These are phyloP conservation scores for Crotalaria pallida DNA, from an alignment of 306 rosid genomes.

Conservation along the genomic window DNA sequence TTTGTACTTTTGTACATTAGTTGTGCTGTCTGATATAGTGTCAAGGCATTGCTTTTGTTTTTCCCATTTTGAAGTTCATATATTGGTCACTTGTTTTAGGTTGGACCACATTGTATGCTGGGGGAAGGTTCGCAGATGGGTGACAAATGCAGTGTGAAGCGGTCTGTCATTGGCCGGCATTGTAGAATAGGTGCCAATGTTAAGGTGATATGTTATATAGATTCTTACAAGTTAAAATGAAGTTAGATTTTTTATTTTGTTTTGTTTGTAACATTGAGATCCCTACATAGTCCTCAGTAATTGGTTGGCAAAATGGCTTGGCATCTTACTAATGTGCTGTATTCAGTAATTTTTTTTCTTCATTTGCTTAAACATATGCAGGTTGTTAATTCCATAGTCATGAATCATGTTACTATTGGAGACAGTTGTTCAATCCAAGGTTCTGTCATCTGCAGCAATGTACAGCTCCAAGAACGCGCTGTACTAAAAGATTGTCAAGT, in stretches of 20 bases:
- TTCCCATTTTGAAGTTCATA: constrained; percentile 12
- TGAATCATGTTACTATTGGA: constrained; percentile 91
- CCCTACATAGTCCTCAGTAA: neutral
- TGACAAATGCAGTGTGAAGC: constrained; percentile 93
- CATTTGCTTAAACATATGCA: constrained; percentile 19
- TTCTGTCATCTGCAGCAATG: constrained; percentile 90
- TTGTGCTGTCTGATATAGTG: constrained; percentile 7
- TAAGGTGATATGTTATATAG: constrained; percentile 54
- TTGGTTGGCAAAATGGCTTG: neutral
- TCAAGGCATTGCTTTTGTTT: constrained; percentile 8
- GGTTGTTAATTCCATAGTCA: constrained; percentile 85
- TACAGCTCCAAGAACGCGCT: constrained; percentile 89
- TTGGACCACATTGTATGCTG: constrained; percentile 99
- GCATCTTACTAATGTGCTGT: neutral
- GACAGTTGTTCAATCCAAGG: constrained; percentile 92
- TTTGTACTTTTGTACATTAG: neutral
- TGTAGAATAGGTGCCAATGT: constrained; percentile 97
- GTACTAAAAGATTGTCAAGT: constrained; percentile 92
- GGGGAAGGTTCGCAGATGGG: constrained; percentile 98
- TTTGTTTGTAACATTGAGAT: neutral
- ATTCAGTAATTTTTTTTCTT: constrained; percentile 7
- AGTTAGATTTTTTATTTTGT: constrained; percentile 12
- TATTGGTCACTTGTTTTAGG: constrained; percentile 48
- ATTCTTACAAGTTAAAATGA: constrained; percentile 5
- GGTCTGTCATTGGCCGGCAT: constrained; percentile 97